Percentiles rank a stretch among this genome's conserved stretches.
Conservation (phyloP, 2,329 filamentous ascomycete genomes). For the Claviceps lovelessii region DNA sequence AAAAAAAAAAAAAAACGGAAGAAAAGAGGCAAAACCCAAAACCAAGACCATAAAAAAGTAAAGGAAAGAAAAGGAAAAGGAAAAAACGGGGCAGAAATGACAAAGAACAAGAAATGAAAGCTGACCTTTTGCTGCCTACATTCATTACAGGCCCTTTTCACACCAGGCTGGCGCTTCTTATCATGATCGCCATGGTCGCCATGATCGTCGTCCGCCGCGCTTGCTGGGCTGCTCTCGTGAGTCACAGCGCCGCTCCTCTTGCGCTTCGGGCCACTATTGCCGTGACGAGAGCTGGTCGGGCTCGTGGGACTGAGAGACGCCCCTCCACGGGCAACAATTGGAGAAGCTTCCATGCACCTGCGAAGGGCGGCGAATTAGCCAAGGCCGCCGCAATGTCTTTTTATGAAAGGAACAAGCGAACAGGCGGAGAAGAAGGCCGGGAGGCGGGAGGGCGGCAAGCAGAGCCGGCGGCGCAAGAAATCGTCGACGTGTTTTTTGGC, state of each 20-base stretch:
- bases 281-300: slow-evolving; percentile 38
- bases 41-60: neutral
- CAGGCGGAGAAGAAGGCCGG: slow-evolving; percentile 1
- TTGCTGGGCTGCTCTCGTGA: slow-evolving; percentile 48
- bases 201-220: slow-evolving; percentile 30
- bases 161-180: slow-evolving; percentile 51
- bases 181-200: slow-evolving; percentile 36
- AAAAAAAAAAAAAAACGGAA: too few relatives aligned
- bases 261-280: slow-evolving; percentile 37
- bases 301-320: slow-evolving; percentile 40
- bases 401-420: slow-evolving; percentile 5
- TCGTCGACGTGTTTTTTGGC: neutral
- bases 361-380: slow-evolving; percentile 8
- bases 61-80: neutral
- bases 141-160: slow-evolving; percentile 73
- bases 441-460: neutral
- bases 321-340: slow-evolving; percentile 30
- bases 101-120: too few relatives aligned
- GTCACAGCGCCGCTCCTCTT: slow-evolving; percentile 38
- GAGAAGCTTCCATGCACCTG: slow-evolving; percentile 34
- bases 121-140: slow-evolving; percentile 74
- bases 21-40: too few relatives aligned
- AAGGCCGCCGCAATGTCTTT: slow-evolving; percentile 7
- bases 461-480: slow-evolving; percentile 2
- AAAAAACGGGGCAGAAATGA: too few relatives aligned